These are phyloP conservation scores for Lentinus brumalis DNA, from an alignment of 768 basidiomycete species.

Conservation along the genomic window DNA sequence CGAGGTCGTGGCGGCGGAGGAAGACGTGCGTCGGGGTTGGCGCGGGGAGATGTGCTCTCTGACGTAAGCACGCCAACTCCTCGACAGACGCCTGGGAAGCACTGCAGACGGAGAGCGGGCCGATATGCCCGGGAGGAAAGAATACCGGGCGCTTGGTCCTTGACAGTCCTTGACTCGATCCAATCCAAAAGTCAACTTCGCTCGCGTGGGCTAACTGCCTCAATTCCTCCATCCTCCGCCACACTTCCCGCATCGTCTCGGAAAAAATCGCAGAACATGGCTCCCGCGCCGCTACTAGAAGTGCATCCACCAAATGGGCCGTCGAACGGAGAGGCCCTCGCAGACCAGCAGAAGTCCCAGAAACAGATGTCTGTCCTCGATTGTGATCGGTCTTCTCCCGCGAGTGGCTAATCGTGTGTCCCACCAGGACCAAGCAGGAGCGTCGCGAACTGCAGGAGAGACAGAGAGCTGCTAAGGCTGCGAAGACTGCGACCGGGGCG, in stretches of 20 bases:
- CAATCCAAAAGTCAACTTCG: constrained; percentile 10
- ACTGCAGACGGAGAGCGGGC: neutral
- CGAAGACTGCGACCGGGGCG: constrained; percentile 31
- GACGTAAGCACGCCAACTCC: neutral
- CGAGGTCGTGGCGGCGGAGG: neutral
- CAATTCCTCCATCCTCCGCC: constrained; percentile 7
- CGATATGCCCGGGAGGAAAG: neutral
- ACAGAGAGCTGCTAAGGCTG: constrained; percentile 77
- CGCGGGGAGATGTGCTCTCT: neutral
- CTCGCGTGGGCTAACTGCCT: constrained; percentile 6
- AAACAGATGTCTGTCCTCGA: constrained; percentile 50
- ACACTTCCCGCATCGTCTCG: neutral
- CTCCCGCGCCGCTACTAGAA: constrained; percentile 26
- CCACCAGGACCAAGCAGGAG: constrained; percentile 65
- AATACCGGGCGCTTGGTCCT: constrained; percentile 3
- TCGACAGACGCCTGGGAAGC: neutral
- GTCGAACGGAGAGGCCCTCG: constrained; percentile 15
- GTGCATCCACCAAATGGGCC: constrained; percentile 28
- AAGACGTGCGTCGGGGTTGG: constrained; percentile 1
- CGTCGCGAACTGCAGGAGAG: constrained; percentile 77
- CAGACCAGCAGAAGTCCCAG: constrained; percentile 46
- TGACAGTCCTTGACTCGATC: constrained; percentile 21
- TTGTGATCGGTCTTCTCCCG: constrained; percentile 2
- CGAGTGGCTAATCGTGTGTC: neutral
- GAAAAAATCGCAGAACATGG: constrained; percentile 14